These are phyloP conservation scores for Guadua angustifolia DNA, from an alignment of 176 grass and related monocot genomes.

Conservation along the genomic window DNA sequence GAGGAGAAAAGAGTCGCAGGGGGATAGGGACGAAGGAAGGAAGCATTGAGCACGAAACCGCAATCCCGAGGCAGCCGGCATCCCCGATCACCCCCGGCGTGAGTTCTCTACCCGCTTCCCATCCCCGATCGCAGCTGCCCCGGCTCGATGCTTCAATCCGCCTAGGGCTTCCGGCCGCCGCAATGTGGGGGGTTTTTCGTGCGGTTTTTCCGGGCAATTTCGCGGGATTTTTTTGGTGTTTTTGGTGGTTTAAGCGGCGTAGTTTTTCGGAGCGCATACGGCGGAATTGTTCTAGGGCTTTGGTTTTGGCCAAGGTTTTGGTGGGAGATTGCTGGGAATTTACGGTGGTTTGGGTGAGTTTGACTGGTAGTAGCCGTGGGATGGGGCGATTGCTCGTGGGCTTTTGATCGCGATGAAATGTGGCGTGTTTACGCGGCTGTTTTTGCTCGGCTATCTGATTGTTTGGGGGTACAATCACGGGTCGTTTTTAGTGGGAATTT, in stretches of 20 bases:
- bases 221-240: not conserved
- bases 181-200: slow-evolving; percentile 35
- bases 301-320: slow-evolving; percentile 38
- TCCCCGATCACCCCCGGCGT: slow-evolving; percentile 33
- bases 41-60: slow-evolving; percentile 12
- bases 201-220: not conserved
- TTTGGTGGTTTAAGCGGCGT: not conserved
- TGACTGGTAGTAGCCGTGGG: not conserved
- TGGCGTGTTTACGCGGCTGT: not conserved
- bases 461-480: not conserved
- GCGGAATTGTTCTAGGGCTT: slow-evolving; percentile 38
- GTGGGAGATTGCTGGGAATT: not conserved
- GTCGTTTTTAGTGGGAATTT: not conserved
- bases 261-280: not conserved
- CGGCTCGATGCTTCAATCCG: slow-evolving; percentile 16
- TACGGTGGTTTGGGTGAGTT: not conserved
- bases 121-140: slow-evolving; percentile 32
- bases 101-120: slow-evolving; percentile 34
- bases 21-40: not conserved
- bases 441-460: slow-evolving; percentile 2
- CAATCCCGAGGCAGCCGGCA: slow-evolving; percentile 16
- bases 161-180: slow-evolving; percentile 40
- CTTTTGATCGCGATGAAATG: slow-evolving; percentile 37
- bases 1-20: not conserved
- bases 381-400: not conserved